Evolutionary conservation across 352 stramenopile species (phyloP).

Genomic region (Halophytophthora batemanensis): DNA sequence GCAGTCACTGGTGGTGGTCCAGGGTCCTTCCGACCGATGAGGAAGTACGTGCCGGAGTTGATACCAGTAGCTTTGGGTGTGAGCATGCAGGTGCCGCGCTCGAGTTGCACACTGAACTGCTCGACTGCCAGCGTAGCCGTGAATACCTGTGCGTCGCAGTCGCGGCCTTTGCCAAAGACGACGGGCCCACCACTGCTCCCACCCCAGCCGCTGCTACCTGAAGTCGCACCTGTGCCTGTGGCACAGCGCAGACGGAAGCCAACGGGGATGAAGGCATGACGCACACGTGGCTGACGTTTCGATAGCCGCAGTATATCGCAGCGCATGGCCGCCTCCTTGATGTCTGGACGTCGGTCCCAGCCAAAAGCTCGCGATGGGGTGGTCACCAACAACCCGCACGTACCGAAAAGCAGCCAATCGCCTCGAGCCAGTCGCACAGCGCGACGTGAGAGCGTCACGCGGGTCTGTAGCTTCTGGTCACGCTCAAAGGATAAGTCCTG

Average conservation of each 20-base stretch:
- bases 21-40: constrained; percentile 47
- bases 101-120: constrained; percentile 65
- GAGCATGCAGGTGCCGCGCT: constrained; percentile 54
- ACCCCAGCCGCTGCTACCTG: constrained; percentile 21
- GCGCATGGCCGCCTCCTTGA: constrained; percentile 61
- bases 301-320: constrained; percentile 61
- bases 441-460: constrained; percentile 36
- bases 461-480: constrained; percentile 49
- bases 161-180: constrained; percentile 52
- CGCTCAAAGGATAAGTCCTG: constrained; percentile 72
- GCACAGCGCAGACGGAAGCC: constrained; percentile 43
- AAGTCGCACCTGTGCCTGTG: constrained; percentile 24
- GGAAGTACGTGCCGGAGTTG: constrained; percentile 70
- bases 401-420: constrained; percentile 57
- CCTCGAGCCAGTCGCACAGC: constrained; percentile 51
- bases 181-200: constrained; percentile 35
- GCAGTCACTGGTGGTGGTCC: neutral
- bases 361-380: constrained; percentile 48
- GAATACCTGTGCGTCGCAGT: constrained; percentile 57
- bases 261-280: constrained; percentile 49
- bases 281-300: constrained; percentile 52
- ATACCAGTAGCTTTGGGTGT: constrained; percentile 53
- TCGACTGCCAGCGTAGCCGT: constrained; percentile 53
- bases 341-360: constrained; percentile 52
- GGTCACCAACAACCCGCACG: constrained; percentile 50